Conservation (phyloP, 305 asterid genomes). For the Ajuga reptans region DNA sequence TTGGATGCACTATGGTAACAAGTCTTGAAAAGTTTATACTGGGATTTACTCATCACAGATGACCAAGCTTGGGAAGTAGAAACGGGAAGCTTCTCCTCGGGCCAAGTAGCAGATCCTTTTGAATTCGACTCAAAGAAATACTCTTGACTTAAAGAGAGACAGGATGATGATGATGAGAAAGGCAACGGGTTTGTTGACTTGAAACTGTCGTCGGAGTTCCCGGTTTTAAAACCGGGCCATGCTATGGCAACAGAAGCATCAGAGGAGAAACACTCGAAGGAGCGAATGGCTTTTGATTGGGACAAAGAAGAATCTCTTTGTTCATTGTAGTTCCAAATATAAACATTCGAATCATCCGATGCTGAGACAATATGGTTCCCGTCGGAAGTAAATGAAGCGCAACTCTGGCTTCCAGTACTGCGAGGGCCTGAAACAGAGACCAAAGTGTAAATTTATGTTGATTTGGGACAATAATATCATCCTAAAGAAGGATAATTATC, state of each 20-base stretch:
- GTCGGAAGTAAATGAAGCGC: constrained; percentile 40
- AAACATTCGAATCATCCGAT: constrained; percentile 40
- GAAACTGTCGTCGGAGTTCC: background rate
- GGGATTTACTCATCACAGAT: constrained; percentile 47
- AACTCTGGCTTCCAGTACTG: constrained; percentile 35
- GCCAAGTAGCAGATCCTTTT: constrained; percentile 82
- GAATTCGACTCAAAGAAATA: constrained; percentile 45
- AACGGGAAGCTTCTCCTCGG: constrained; percentile 84
- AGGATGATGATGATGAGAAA: constrained; percentile 41
- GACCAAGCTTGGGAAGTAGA: constrained; percentile 25
- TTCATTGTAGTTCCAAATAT: constrained; percentile 45
- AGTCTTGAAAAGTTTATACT: constrained; percentile 53
- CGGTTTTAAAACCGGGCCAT: constrained; percentile 50
- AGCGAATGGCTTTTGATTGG: constrained; percentile 39
- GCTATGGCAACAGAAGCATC: constrained; percentile 72
- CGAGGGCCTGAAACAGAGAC: constrained; percentile 27
- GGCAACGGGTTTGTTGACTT: constrained; percentile 34
- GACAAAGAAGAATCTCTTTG: constrained; percentile 26
- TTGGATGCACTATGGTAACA: constrained; percentile 50
- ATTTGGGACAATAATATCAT: background rate
- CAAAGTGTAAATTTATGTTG: background rate
- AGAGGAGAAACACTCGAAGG: constrained; percentile 61
- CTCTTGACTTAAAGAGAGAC: constrained; percentile 44
- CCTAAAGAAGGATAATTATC: background rate
- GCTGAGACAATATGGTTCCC: constrained; percentile 45